Evolutionary conservation across 2,329 filamentous ascomycete genomes (phyloP).

Genomic region (Pestalotiopsis fici): DNA sequence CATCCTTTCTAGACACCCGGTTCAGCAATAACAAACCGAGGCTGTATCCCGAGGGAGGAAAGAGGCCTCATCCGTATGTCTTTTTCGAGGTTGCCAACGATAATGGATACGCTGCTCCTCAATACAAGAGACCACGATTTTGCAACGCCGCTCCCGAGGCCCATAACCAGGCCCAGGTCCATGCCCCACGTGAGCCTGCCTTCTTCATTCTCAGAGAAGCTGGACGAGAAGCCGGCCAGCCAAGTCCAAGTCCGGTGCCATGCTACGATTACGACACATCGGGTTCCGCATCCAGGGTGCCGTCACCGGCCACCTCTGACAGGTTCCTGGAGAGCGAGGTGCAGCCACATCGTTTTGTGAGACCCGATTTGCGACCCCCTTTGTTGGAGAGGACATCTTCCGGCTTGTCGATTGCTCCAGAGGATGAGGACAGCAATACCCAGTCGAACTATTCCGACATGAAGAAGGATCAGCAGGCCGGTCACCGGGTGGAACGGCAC

Average conservation of each 20-base stretch:
- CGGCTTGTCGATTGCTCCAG: constrained; percentile 47
- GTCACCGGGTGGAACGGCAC: constrained; percentile 48
- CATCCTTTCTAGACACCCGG: constrained; percentile 23
- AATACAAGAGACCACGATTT: constrained; percentile 27
- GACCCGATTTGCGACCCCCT: constrained; percentile 1
- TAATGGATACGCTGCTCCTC: constrained; percentile 40
- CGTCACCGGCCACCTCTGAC: constrained; percentile 15
- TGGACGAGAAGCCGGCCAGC: constrained; percentile 20
- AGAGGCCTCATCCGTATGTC: constrained; percentile 37
- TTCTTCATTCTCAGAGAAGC: constrained; percentile 35
- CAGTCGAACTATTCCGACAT: constrained; percentile 36
- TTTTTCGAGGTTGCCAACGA: constrained; percentile 28
- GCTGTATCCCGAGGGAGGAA: constrained; percentile 35
- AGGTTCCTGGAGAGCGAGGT: constrained; percentile 1
- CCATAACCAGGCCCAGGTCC: too few relatives aligned
- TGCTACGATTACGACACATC: constrained; percentile 24
- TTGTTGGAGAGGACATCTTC: constrained; percentile 51
- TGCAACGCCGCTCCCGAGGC: constrained; percentile 16
- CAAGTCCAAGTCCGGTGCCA: constrained; percentile 14
- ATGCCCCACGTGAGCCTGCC: constrained; percentile 16
- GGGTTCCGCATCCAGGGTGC: constrained; percentile 10
- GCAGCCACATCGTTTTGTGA: neutral
- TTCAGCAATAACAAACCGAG: constrained; percentile 12
- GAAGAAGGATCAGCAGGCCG: constrained; percentile 48
- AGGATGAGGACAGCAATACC: constrained; percentile 25